These are phyloP conservation scores for Crucibulum laeve DNA, from an alignment of 768 basidiomycete species.

Conservation along the genomic window DNA sequence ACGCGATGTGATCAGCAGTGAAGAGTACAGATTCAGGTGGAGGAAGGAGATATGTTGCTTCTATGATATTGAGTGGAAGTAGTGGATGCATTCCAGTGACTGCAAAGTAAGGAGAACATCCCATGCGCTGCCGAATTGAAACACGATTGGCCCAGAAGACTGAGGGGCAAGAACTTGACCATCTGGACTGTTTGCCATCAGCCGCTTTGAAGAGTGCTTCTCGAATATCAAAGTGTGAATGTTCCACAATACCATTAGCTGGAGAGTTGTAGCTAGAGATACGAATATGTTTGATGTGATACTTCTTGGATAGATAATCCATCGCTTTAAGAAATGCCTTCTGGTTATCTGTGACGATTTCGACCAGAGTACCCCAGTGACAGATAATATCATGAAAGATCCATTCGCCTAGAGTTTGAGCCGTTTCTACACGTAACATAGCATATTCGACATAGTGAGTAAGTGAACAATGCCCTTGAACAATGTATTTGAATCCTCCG, in stretches of 20 bases:
- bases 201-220: constrained; percentile 24
- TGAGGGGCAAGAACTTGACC: constrained; percentile 15
- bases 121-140: constrained; percentile 19
- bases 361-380: constrained; percentile 18
- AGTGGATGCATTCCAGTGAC: constrained; percentile 24
- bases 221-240: constrained; percentile 19
- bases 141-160: constrained; percentile 30
- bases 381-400: constrained; percentile 10
- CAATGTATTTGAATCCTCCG: constrained; percentile 24
- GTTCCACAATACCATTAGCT: constrained; percentile 31
- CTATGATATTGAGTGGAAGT: constrained; percentile 24
- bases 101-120: constrained; percentile 28
- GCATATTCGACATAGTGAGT: constrained; percentile 26
- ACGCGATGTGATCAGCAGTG: constrained; percentile 17
- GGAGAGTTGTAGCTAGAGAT: constrained; percentile 38
- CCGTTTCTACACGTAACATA: constrained; percentile 22
- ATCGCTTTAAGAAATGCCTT: constrained; percentile 10
- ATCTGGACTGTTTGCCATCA: constrained; percentile 18
- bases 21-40: constrained; percentile 13
- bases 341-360: constrained; percentile 28
- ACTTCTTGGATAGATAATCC: constrained; percentile 15
- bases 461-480: constrained; percentile 31
- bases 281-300: constrained; percentile 27
- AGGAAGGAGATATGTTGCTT: constrained; percentile 24
- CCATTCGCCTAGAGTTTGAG: constrained; percentile 15